Conservation (phyloP, 23 red algal genomes). For the Gracilaria vermiculophylla region DNA sequence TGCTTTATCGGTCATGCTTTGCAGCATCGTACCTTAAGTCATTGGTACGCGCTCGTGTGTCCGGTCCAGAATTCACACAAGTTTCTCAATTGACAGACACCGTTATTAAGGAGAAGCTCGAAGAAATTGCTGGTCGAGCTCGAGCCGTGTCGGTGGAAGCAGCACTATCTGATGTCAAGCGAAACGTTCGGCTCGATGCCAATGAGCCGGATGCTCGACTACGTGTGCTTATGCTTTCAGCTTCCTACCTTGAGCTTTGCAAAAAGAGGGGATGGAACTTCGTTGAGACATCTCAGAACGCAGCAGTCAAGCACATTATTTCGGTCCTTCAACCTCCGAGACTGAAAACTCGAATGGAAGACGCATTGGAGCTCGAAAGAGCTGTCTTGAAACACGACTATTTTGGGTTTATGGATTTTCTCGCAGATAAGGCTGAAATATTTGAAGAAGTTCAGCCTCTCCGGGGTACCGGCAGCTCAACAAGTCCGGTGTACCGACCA, state of each 20-base stretch:
- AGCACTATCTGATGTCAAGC: not conserved
- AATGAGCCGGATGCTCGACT: conserved; percentile 2
- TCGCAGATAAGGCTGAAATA: too few species aligned
- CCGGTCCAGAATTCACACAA: not conserved
- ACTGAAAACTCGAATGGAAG: too few species aligned
- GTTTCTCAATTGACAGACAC: not conserved
- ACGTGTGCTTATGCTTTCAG: not conserved
- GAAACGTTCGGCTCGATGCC: not conserved
- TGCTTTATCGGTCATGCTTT: not conserved
- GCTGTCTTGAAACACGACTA: too few species aligned
- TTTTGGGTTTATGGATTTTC: too few species aligned
- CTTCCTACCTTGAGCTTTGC: conserved; percentile 14
- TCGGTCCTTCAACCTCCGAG: not conserved
- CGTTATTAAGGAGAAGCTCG: not conserved
- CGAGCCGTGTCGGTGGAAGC: not conserved
- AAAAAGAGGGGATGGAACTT: conserved; percentile 8
- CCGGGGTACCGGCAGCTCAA: too few species aligned
- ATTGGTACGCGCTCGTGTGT: conserved; percentile 2
- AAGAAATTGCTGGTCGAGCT: not conserved
- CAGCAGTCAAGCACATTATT: conserved; percentile 21
- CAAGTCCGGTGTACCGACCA: too few species aligned
- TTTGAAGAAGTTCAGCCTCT: too few species aligned
- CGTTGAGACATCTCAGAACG: not conserved
- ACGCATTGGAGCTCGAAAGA: too few species aligned
- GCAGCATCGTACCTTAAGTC: not conserved